A percentile compares a stretch with the other conserved stretches of the same genome.
These are phyloP conservation scores for Colletotrichum caudatum DNA, from an alignment of 2,329 filamentous ascomycete genomes.

Conservation along the genomic window DNA sequence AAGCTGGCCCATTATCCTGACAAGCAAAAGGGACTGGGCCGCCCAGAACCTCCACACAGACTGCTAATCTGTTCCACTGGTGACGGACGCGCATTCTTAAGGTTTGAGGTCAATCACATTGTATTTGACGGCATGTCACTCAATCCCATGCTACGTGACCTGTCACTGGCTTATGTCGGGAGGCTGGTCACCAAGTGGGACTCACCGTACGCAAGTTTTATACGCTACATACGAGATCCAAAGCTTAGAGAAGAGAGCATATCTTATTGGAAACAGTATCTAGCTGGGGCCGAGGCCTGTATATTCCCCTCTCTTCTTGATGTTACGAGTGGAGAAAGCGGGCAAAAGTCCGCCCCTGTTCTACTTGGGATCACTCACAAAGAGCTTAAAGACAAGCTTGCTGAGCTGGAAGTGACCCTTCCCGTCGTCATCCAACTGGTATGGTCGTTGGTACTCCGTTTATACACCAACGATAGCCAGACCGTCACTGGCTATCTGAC, in stretches of 20 bases:
- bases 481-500: slow-evolving; percentile 54
- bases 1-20: background rate
- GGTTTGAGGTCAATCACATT: slow-evolving; percentile 46
- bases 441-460: background rate
- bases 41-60: slow-evolving; percentile 1
- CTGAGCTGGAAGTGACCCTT: slow-evolving; percentile 56
- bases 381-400: slow-evolving; percentile 23
- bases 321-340: background rate
- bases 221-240: slow-evolving; percentile 43
- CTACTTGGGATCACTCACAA: background rate
- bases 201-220: slow-evolving; percentile 39
- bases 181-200: slow-evolving; percentile 21
- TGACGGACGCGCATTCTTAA: background rate
- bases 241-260: slow-evolving; percentile 38
- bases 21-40: background rate
- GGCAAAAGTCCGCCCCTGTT: background rate
- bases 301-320: slow-evolving; percentile 45
- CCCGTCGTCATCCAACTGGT: slow-evolving; percentile 45
- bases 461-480: background rate
- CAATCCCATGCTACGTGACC: slow-evolving; percentile 47
- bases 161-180: slow-evolving; percentile 46
- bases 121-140: slow-evolving; percentile 52
- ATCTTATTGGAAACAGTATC: slow-evolving; percentile 46
- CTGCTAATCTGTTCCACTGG: slow-evolving; percentile 9
- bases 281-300: slow-evolving; percentile 47